phyloP scores from a whole-genome alignment of 495 filamentous ascomycete species.

The Neurospora sp. region DNA sequence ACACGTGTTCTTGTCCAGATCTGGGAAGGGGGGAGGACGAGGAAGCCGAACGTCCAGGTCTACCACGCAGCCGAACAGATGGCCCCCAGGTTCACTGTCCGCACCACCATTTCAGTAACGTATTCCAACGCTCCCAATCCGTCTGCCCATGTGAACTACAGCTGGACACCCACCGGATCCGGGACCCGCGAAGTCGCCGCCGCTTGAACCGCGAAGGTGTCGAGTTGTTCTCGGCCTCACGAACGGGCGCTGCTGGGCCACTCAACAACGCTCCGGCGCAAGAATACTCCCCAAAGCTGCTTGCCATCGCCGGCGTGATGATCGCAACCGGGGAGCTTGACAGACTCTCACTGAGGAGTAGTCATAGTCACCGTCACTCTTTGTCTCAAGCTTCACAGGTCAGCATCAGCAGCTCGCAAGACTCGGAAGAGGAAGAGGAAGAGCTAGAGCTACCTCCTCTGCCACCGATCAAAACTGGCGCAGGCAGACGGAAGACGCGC shows the following conservation, averaged over 20 bases:
- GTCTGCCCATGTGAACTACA: not conserved
- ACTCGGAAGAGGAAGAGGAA: not conserved
- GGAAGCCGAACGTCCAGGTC: not conserved
- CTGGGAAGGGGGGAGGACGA: not conserved
- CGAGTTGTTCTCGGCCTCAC: not conserved
- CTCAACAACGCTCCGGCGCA: not conserved
- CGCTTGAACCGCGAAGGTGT: conserved; percentile 4
- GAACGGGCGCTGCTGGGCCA: not conserved
- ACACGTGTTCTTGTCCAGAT: conserved; percentile 8
- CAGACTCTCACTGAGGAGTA: conserved; percentile 3
- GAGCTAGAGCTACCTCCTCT: not conserved
- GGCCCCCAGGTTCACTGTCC: not conserved
- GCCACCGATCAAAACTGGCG: not conserved
- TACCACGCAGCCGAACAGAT: not conserved
- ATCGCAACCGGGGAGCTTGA: conserved; percentile 16
- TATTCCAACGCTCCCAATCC: conserved; percentile 10
- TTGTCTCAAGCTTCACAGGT: not conserved
- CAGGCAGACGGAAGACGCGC: not conserved
- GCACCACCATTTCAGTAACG: not conserved
- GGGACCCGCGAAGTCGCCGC: conserved; percentile 2
- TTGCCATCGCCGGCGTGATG: conserved; percentile 17
- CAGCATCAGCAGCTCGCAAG: not conserved
- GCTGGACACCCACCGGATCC: not conserved
- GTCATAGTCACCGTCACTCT: not conserved
- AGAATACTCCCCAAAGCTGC: not conserved